Conservation (phyloP, 176 grass and related monocot genomes). For the Juncus inflexus region DNA sequence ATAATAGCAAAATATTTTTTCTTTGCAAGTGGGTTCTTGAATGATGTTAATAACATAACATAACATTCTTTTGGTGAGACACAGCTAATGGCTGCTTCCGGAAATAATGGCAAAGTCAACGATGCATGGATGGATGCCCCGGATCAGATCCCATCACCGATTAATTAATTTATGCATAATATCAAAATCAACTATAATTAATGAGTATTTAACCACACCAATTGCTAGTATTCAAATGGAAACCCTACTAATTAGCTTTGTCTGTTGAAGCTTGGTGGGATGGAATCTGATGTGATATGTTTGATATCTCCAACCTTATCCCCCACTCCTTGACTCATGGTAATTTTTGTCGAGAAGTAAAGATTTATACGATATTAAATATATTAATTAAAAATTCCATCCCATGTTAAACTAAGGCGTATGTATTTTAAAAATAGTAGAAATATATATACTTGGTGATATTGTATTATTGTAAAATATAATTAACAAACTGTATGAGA, state of each 20-base stretch:
- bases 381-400: too few species aligned
- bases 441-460: too few species aligned
- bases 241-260: conserved; percentile 2
- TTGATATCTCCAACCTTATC: not conserved
- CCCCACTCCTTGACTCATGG: not conserved
- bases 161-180: conserved; percentile 18
- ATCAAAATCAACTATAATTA: conserved; percentile 19
- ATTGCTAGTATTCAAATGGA: conserved; percentile 13
- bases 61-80: conserved; percentile 1
- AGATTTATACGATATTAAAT: too few species aligned
- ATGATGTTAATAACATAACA: too few species aligned
- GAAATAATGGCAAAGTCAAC: conserved; percentile 27
- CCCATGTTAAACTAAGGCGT: too few species aligned
- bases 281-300: conserved; percentile 3
- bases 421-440: too few species aligned
- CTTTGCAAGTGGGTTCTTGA: too few species aligned
- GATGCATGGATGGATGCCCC: conserved; percentile 11
- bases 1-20: too few species aligned
- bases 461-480: too few species aligned
- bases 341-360: too few species aligned
- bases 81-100: conserved; percentile 9
- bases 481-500: too few species aligned
- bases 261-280: not conserved
- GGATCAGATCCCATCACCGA: conserved; percentile 20
- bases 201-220: conserved; percentile 16